phyloP scores from a whole-genome alignment of 1,284 basidiomycete species.

The Apiotrichum brassicae region DNA sequence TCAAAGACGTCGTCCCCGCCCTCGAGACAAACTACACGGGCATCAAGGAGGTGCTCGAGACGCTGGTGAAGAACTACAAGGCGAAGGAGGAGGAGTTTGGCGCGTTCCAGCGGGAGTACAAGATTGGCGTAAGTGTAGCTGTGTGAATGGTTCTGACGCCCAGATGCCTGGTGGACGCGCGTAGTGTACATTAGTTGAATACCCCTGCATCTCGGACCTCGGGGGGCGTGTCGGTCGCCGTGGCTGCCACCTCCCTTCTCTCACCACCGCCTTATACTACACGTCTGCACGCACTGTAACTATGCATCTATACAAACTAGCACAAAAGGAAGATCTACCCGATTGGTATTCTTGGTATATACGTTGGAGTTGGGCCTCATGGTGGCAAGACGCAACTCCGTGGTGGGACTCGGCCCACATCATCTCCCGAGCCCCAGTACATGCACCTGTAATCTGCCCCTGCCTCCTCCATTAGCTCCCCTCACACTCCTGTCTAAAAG shows the following conservation, averaged over 20 bases:
- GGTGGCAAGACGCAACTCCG: too few species aligned
- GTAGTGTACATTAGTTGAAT: slow-evolving; percentile 7
- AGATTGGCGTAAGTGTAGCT: slow-evolving; percentile 54
- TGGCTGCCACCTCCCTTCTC: neutral
- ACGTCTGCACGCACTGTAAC: slow-evolving; percentile 3
- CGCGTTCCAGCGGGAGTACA: slow-evolving; percentile 72
- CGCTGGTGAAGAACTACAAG: slow-evolving; percentile 76
- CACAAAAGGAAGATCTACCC: too few species aligned
- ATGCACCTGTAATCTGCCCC: too few species aligned
- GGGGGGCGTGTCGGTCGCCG: neutral
- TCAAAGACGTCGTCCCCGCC: slow-evolving; percentile 88
- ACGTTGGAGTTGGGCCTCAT: too few species aligned
- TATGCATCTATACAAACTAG: slow-evolving; percentile 8
- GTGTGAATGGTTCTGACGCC: too few species aligned
- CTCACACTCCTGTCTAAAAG: neutral
- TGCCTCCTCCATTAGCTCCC: too few species aligned
- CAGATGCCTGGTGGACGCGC: slow-evolving; percentile 14
- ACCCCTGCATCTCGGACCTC: slow-evolving; percentile 14
- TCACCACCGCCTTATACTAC: neutral
- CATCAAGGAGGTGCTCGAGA: slow-evolving; percentile 73
- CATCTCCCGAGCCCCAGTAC: too few species aligned
- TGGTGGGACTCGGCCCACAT: too few species aligned
- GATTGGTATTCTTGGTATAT: too few species aligned
- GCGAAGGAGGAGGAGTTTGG: slow-evolving; percentile 78
- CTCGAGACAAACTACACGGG: slow-evolving; percentile 78